Evolutionary conservation across 768 basidiomycete species (phyloP), one percentile per base, ranked within the genome.

Genomic region (Mycena kentingensis): DNA sequence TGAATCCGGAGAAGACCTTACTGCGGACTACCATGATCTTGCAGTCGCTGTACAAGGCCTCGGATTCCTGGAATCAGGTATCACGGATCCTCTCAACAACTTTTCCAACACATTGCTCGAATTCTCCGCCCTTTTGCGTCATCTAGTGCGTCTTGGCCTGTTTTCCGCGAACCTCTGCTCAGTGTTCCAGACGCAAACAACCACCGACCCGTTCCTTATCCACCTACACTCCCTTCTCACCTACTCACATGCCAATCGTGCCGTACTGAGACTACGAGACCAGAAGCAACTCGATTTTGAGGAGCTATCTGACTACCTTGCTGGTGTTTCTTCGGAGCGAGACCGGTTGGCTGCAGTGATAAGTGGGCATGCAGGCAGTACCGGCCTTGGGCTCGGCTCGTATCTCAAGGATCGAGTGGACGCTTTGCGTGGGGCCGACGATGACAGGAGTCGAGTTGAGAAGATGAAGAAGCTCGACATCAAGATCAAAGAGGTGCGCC

Each of bases 211-310:
- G 4, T 88, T 97, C 70, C 83, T 98, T 32, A 73, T 86, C 25
- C 93, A 96, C 64, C 76, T 98, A 1, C 93, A 97, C 64, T 93
- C 94, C 2, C 78, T 98, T 5, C 76, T 94, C n/a, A 81, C 85
- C n/a, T 98, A 98, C 70, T 92, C 93, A 2, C 86, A 93, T 65
- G 87, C 91, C 26, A 96, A 98, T 60, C 87, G 92, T 46, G 84
- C 88, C n/a, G 93, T 98, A 19, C 80, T 99, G 59, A 96, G 92
- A 70, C 79, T 97, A 26, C 85, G 97, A 38, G 97, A 98, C 67
- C 97, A 98, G 72, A 99, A 98, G 69, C 97, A 99, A 68, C 83
- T 98, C 49, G 97, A 99, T 66, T 96, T 98, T 58, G 97, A 99
- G 71, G 96, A 98, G 67, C 80, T 98, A 8, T 93, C 93, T 2